Conservation (phyloP, 2,329 filamentous ascomycete species). For the Aspergillus vadensis region DNA sequence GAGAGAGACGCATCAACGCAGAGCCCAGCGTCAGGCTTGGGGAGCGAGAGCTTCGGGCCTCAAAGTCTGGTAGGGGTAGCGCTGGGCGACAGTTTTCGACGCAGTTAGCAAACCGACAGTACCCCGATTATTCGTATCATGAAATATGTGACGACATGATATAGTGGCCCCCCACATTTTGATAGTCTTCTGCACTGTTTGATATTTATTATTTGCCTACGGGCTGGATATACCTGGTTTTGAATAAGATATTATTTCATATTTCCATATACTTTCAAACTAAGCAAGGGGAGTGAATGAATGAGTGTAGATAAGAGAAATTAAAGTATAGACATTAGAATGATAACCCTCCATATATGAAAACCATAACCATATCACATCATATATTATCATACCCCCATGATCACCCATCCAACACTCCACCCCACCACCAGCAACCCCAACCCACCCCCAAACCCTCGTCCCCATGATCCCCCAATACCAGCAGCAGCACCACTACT, state of each 20-base stretch:
- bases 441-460: background rate
- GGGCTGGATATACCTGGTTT: constrained; percentile 17
- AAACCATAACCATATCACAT: too few species aligned
- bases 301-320: background rate
- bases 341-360: too few species aligned
- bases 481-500: background rate
- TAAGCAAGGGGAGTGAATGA: background rate
- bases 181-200: constrained; percentile 7
- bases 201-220: constrained; percentile 8
- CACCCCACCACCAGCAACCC: background rate
- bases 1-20: constrained; percentile 50
- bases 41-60: constrained; percentile 30
- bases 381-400: too few species aligned
- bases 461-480: too few species aligned
- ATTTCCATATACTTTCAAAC: background rate
- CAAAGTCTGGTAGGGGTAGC: constrained; percentile 42
- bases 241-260: too few species aligned
- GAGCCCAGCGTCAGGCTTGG: constrained; percentile 27
- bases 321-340: background rate
- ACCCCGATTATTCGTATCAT: background rate
- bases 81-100: constrained; percentile 32
- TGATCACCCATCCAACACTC: too few species aligned
- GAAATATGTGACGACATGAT: constrained; percentile 3
- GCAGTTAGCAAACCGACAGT: constrained; percentile 21
- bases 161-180: background rate